Conservation (phyloP, 768 basidiomycete genomes). For the Suillus decipiens region DNA sequence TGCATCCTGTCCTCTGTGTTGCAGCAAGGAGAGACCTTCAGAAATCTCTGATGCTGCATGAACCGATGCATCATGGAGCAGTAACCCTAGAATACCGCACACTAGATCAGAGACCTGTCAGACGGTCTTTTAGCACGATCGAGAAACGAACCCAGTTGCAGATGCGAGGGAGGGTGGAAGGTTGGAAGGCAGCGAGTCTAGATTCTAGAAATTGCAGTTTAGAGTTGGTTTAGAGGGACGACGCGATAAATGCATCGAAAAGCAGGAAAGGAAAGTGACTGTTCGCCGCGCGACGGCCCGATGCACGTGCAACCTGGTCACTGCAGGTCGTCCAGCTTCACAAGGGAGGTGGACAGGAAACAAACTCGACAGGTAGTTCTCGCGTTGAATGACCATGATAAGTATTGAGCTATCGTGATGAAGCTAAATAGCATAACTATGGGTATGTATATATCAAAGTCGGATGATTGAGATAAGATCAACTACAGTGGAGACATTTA, state of each 20-base stretch:
- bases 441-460: too few relatives aligned
- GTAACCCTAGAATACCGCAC: constrained; percentile 92
- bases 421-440: too few relatives aligned
- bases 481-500: too few relatives aligned
- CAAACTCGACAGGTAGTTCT: too few relatives aligned
- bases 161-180: constrained; percentile 6
- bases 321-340: too few relatives aligned
- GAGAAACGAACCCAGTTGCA: constrained; percentile 28
- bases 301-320: background rate
- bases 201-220: background rate
- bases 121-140: constrained; percentile 14
- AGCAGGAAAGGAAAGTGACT: background rate
- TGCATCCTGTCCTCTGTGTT: constrained; percentile 98
- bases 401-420: too few relatives aligned
- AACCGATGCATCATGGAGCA: constrained; percentile 73
- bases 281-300: background rate
- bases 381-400: too few relatives aligned
- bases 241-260: background rate
- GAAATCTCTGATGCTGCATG: constrained; percentile 87
- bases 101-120: constrained; percentile 39
- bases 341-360: too few relatives aligned
- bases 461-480: too few relatives aligned
- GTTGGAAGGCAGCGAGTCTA: background rate
- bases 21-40: constrained; percentile 93
- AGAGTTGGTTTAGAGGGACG: background rate